Base-by-base conservation (phyloP, 441 rosid genomes). In the Euphorbia corollata region DNA sequence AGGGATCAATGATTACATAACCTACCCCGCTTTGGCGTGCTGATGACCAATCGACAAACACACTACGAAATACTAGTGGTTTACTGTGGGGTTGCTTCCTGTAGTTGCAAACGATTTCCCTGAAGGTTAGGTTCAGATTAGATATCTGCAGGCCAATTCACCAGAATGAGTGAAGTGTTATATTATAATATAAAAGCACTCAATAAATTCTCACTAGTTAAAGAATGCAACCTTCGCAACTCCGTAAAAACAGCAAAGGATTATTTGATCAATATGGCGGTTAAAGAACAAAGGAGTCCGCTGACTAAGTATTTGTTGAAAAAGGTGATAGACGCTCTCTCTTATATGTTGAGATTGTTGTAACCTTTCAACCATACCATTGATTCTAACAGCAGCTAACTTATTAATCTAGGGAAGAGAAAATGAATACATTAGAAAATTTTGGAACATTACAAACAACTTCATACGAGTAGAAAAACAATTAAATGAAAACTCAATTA, bases 61-160 rank as follows among this genome's bases (percentile, higher is more conserved):
- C 98, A 43, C 86, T 87, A 63, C 94, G 88, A 75, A 91, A 95
- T 59, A 95, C 97, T 71, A 85, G 90, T 39, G 92, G 90, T 77
- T 91, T 91, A 79, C 98, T 88, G 69, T 91, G 99, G 62, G 98
- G 96, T 74, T 95, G 99, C 88, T 92, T 95, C 77, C 92, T 79
- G 71, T 95, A 95, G 84, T 95, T 90, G 83, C 66, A 77, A 65
- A 95, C 81, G 58, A 95, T 91, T 67, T 91, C 97, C 84, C 74
- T 81, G 72, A 95, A 95, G 45, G 99, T 90, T 59, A 91, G 76
- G 75, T 77, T 81, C 74, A 86, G 77, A 72, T 92, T 90, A 77
- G 92, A 88, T 68, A 91, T 85, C 99, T 95, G 88, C 77, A 77
- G 30, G 71, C 57, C 67, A 73, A 71, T 74, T 65, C 47, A 67